Conservation (phyloP, 805 yeast species). For the Ogataea sp. region DNA sequence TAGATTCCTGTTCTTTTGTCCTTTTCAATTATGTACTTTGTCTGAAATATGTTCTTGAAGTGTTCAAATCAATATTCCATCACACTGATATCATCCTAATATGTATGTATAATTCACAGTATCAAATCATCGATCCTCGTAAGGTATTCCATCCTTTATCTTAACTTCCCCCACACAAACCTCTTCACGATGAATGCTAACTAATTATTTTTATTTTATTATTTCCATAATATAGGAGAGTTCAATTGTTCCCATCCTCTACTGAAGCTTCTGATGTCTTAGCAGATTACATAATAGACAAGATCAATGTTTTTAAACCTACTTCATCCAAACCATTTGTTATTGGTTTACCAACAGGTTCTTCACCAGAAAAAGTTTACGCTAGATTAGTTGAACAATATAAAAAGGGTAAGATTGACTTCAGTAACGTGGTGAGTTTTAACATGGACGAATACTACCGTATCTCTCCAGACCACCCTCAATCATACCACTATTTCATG, state of each 20-base stretch:
- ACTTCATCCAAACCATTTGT: slow-evolving; percentile 40
- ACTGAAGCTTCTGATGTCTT: slow-evolving; percentile 35
- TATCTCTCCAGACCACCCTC: slow-evolving; percentile 35
- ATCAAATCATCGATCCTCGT: no score
- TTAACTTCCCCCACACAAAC: not conserved
- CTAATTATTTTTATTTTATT: not conserved
- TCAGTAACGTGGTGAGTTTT: slow-evolving; percentile 47
- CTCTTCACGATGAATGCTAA: no score
- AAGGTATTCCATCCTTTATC: no score
- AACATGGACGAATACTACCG: slow-evolving; percentile 58
- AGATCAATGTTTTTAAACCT: slow-evolving; percentile 37
- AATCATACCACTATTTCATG: slow-evolving; percentile 54
- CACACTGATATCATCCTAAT: no score
- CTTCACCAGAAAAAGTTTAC: slow-evolving; percentile 52
- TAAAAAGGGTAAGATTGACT: slow-evolving; percentile 33
- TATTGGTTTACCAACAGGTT: slow-evolving; percentile 53
- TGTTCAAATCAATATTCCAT: no score
- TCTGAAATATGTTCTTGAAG: no score
- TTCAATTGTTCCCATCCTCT: slow-evolving; percentile 23
- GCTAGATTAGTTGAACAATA: slow-evolving; percentile 35
- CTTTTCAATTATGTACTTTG: no score
- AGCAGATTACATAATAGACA: slow-evolving; percentile 36
- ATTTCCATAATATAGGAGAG: slow-evolving; percentile 5
- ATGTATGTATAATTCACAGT: no score
- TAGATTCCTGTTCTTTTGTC: no score